Conservation (phyloP, 164 flowering plant species). For the Vitis rotundifolia region DNA sequence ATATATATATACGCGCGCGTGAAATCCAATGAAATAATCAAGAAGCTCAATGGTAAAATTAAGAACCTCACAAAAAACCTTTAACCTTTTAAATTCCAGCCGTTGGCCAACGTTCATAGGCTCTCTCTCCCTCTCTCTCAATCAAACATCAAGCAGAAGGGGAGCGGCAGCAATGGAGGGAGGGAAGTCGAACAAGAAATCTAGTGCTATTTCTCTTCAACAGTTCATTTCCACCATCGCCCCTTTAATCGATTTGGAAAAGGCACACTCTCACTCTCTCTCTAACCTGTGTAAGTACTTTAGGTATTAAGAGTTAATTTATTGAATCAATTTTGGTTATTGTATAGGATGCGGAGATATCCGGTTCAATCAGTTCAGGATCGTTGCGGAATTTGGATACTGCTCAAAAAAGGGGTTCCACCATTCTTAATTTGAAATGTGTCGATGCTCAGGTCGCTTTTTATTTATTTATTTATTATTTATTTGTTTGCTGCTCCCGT, state of each 20-base stretch:
- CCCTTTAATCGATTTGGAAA: conserved; percentile 88
- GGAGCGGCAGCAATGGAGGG: conserved; percentile 40
- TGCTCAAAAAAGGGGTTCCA: conserved; percentile 81
- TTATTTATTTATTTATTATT: background rate
- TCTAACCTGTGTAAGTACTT: background rate
- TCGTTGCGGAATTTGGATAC: conserved; percentile 65
- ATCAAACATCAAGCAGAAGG: background rate
- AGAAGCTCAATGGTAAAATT: too few relatives aligned
- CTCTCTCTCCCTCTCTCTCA: too few relatives aligned
- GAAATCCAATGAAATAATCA: too few relatives aligned
- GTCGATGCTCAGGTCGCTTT: conserved; percentile 78
- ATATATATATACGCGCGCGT: too few relatives aligned
- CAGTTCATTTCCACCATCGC: conserved; percentile 74
- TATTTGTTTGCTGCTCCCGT: background rate
- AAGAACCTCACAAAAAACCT: too few relatives aligned
- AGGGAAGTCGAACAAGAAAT: conserved; percentile 34
- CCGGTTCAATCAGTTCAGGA: conserved; percentile 68
- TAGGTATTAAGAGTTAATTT: background rate
- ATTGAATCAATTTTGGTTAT: background rate
- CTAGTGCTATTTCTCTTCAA: conserved; percentile 57
- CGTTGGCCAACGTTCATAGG: too few relatives aligned
- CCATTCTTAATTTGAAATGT: conserved; percentile 90
- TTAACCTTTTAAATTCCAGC: too few relatives aligned
- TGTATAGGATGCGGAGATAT: conserved; percentile 85
- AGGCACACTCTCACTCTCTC: conserved; percentile 39